Conservation (phyloP, 1,284 basidiomycete genomes). For the Thecaphora thlaspeos region DNA sequence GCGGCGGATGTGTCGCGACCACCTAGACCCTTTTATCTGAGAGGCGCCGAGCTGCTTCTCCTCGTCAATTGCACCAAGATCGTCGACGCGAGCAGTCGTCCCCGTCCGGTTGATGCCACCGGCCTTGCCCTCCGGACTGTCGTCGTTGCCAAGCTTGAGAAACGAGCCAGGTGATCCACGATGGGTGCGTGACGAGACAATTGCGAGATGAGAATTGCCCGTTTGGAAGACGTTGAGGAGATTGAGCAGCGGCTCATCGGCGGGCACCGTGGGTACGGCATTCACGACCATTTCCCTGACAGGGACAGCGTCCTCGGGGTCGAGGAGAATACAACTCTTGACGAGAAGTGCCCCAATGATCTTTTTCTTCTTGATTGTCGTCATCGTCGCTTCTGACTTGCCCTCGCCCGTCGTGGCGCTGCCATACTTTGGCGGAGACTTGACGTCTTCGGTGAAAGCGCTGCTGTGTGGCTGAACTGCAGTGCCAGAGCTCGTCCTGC, state of each 20-base stretch:
- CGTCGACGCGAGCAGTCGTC: slow-evolving; percentile 29
- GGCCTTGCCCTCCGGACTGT: slow-evolving; percentile 20
- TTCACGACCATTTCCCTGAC: slow-evolving; percentile 62
- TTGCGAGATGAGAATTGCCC: slow-evolving; percentile 85
- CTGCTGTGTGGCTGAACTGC: slow-evolving; percentile 10
- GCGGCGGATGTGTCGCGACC: slow-evolving; percentile 64
- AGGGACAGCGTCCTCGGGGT: slow-evolving; percentile 68
- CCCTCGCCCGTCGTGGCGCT: slow-evolving; percentile 58
- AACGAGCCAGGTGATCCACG: slow-evolving; percentile 46
- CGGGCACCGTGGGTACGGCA: slow-evolving; percentile 79
- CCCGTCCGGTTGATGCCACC: slow-evolving; percentile 13
- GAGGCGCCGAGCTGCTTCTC: slow-evolving; percentile 40
- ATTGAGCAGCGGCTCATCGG: slow-evolving; percentile 79
- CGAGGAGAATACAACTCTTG: slow-evolving; percentile 82
- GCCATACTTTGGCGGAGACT: slow-evolving; percentile 56
- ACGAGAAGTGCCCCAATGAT: slow-evolving; percentile 78
- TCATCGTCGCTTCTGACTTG: slow-evolving; percentile 1
- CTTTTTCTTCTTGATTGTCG: slow-evolving; percentile 63
- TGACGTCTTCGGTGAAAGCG: slow-evolving; percentile 19
- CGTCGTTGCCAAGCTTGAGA: slow-evolving; percentile 36
- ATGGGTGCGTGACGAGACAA: slow-evolving; percentile 64
- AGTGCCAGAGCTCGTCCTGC: slow-evolving; percentile 61
- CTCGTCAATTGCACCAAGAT: slow-evolving; percentile 43
- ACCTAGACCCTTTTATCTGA: slow-evolving; percentile 59
- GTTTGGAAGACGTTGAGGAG: slow-evolving; percentile 89